Percentiles rank a stretch among this genome's conserved stretches.
Evolutionary conservation across 768 basidiomycete genomes (phyloP).

Genomic region (Lentinula guzmanii): DNA sequence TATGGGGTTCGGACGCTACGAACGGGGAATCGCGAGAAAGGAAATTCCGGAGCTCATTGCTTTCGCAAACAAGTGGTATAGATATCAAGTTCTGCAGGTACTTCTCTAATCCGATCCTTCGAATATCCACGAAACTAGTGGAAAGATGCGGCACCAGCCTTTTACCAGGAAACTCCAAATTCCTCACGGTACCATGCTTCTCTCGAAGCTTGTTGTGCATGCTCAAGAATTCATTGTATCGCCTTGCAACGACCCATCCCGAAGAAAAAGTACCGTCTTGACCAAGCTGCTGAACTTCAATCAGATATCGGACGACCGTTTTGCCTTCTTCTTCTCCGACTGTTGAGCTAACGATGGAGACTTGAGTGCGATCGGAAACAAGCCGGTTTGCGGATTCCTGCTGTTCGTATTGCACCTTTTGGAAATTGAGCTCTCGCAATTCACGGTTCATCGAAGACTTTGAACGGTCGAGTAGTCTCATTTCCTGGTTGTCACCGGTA

Average conservation of each 20-base stretch:
- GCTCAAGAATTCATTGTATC: constrained; percentile 92
- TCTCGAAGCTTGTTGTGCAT: constrained; percentile 87
- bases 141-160: constrained; percentile 85
- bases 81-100: constrained; percentile 84
- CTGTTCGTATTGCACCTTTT: constrained; percentile 89
- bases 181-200: constrained; percentile 55
- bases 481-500: constrained; percentile 84
- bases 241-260: constrained; percentile 89
- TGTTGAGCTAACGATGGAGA: constrained; percentile 81
- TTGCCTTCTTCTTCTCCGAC: constrained; percentile 82
- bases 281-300: constrained; percentile 89
- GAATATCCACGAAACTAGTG: constrained; percentile 79
- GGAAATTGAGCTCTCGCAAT: constrained; percentile 78
- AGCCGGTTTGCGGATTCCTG: constrained; percentile 90
- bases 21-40: constrained; percentile 86
- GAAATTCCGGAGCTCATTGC: constrained; percentile 76
- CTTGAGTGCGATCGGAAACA: constrained; percentile 74
- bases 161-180: constrained; percentile 89
- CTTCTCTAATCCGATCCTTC: constrained; percentile 75
- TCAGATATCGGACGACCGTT: constrained; percentile 84
- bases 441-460: constrained; percentile 79
- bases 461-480: constrained; percentile 75
- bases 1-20: constrained; percentile 45
- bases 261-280: constrained; percentile 71
- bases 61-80: constrained; percentile 73